These are phyloP conservation scores for Panicum virgatum DNA, from an alignment of 202 grass and related monocot genomes.

Conservation along the genomic window DNA sequence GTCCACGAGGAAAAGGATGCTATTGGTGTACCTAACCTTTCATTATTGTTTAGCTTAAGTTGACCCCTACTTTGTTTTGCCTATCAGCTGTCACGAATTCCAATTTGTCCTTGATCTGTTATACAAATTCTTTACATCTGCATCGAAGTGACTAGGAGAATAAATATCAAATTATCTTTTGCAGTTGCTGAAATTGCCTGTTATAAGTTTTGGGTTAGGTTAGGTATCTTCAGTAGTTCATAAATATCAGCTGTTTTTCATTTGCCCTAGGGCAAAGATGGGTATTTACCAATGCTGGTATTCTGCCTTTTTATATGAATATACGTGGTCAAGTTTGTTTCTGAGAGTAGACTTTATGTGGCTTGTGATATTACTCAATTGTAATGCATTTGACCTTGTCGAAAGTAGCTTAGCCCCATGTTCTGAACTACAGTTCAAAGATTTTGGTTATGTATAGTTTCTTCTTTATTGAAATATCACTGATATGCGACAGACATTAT, in stretches of 20 bases:
- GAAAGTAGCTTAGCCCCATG: neutral
- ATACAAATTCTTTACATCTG: neutral
- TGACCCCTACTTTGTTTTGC: constrained; percentile 9
- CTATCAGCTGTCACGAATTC: neutral
- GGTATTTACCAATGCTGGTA: neutral
- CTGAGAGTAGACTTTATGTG: neutral
- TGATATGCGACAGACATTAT: constrained; percentile 13
- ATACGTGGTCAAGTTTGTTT: neutral
- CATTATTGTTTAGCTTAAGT: constrained; percentile 11
- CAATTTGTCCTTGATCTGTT: neutral
- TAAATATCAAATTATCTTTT: constrained; percentile 8
- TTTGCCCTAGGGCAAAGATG: neutral
- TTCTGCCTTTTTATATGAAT: neutral
- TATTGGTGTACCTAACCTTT: constrained; percentile 33
- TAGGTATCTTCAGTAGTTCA: neutral
- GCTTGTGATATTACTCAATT: neutral
- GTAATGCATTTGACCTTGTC: neutral
- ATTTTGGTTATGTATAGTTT: neutral
- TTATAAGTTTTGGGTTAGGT: neutral
- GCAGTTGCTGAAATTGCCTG: neutral
- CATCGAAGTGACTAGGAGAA: neutral
- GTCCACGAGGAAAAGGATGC: neutral
- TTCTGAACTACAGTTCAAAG: neutral
- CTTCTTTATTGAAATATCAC: neutral
- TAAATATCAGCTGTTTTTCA: neutral